These are phyloP conservation scores for Ganoderma multipileum DNA, from an alignment of 1,284 basidiomycete species.

Conservation along the genomic window DNA sequence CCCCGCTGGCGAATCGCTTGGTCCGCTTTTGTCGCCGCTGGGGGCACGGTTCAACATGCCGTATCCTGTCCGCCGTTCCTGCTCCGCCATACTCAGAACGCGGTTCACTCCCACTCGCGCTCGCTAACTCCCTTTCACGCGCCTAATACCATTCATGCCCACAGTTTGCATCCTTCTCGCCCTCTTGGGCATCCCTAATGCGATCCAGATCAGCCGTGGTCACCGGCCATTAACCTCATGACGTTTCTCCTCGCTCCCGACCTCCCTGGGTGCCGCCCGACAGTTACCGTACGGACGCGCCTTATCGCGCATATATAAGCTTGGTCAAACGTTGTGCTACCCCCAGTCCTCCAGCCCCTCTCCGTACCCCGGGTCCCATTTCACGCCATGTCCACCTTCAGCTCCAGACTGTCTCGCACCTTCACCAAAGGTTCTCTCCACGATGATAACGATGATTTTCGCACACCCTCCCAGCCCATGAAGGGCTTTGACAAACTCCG, in stretches of 20 bases:
- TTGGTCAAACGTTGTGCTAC: not conserved
- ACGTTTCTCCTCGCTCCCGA: not conserved
- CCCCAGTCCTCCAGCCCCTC: not conserved
- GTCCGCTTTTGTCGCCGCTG: not conserved
- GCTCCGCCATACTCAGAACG: not conserved
- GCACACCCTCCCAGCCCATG: not conserved
- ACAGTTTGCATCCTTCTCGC: constrained; percentile 4
- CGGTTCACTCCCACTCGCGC: too few species aligned
- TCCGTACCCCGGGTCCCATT: not conserved
- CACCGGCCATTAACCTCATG: not conserved
- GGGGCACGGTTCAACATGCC: not conserved
- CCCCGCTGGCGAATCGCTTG: not conserved
- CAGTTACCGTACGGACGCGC: not conserved
- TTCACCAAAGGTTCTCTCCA: constrained; percentile 1
- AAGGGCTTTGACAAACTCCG: constrained; percentile 51
- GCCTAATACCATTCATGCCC: not conserved
- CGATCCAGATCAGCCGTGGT: not conserved
- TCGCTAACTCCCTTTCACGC: not conserved
- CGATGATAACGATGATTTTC: not conserved
- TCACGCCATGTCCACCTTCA: constrained; percentile 11
- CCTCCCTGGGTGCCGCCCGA: not conserved
- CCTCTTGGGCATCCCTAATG: not conserved
- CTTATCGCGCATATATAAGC: constrained; percentile 7
- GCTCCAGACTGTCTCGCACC: constrained; percentile 9
- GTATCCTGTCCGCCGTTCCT: not conserved